A percentile compares a stretch with the other conserved stretches of the same genome.
These are phyloP conservation scores for Penicillium rolfsii DNA, from an alignment of 2,329 filamentous ascomycete genomes.

Conservation along the genomic window DNA sequence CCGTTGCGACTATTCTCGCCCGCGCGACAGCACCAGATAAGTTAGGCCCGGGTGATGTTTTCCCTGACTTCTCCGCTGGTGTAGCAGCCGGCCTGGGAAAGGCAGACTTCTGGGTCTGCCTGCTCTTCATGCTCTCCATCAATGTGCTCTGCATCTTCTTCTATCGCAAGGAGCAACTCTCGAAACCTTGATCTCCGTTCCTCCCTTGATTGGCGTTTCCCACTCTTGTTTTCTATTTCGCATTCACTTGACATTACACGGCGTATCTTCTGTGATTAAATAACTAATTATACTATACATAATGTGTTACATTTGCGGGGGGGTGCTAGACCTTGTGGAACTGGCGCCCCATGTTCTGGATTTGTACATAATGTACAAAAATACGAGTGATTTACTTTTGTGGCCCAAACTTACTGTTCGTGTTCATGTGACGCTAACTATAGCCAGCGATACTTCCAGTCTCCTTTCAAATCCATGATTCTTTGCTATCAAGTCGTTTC, in stretches of 20 bases:
- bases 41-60: slow-evolving; percentile 62
- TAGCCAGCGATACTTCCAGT: neutral
- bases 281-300: neutral
- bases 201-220: slow-evolving; percentile 3
- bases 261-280: neutral
- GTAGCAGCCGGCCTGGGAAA: slow-evolving; percentile 21
- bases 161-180: slow-evolving; percentile 31
- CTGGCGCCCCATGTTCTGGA: neutral
- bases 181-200: slow-evolving; percentile 26
- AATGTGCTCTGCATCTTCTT: slow-evolving; percentile 61
- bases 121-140: slow-evolving; percentile 56
- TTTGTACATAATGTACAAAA: neutral
- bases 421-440: neutral
- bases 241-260: neutral
- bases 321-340: neutral
- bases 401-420: neutral
- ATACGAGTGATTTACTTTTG: neutral
- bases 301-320: neutral
- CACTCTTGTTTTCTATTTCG: slow-evolving; percentile 2
- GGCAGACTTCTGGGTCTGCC: slow-evolving; percentile 35
- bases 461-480: neutral
- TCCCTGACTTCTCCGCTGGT: slow-evolving; percentile 55
- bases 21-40: slow-evolving; percentile 63
- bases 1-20: slow-evolving; percentile 64
- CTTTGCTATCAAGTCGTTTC: neutral